Percentiles rank a stretch among this genome's conserved stretches.
phyloP scores from a whole-genome alignment of 306 rosid genomes.

The Sphenostylis stenocarpa region DNA sequence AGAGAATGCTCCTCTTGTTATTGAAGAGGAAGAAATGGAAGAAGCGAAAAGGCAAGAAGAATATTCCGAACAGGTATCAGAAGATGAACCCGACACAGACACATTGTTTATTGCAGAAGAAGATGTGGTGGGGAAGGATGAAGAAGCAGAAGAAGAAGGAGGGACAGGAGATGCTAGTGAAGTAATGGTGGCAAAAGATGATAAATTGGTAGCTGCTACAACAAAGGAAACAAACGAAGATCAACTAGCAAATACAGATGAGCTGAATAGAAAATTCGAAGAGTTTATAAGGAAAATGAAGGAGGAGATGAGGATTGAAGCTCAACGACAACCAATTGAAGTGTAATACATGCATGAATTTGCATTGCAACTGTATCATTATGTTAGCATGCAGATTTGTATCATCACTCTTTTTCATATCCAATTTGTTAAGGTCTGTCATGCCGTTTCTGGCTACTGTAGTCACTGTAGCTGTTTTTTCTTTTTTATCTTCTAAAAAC shows the following conservation, averaged over 20 bases:
- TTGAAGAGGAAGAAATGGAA: not conserved
- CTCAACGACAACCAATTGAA: constrained; percentile 41
- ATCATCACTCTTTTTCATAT: not conserved
- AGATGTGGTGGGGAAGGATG: not conserved
- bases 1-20: not conserved
- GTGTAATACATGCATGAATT: constrained; percentile 29
- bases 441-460: not conserved
- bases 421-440: not conserved
- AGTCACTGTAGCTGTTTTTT: not conserved
- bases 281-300: constrained; percentile 68
- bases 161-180: constrained; percentile 25
- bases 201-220: not conserved
- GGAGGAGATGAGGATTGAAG: constrained; percentile 56
- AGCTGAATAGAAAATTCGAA: constrained; percentile 68
- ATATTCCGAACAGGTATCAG: not conserved
- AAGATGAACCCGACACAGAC: constrained; percentile 9
- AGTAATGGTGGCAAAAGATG: constrained; percentile 40
- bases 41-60: not conserved
- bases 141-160: constrained; percentile 39
- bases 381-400: too few species aligned
- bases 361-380: not conserved
- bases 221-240: constrained; percentile 24
- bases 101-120: not conserved
- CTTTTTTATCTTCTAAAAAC: not conserved
- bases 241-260: constrained; percentile 47